Percentiles rank a stretch among this genome's conserved stretches.
These are phyloP conservation scores for Cladosporium austrohemisphaericum DNA, from an alignment of 2,329 filamentous ascomycete genomes.

Conservation along the genomic window DNA sequence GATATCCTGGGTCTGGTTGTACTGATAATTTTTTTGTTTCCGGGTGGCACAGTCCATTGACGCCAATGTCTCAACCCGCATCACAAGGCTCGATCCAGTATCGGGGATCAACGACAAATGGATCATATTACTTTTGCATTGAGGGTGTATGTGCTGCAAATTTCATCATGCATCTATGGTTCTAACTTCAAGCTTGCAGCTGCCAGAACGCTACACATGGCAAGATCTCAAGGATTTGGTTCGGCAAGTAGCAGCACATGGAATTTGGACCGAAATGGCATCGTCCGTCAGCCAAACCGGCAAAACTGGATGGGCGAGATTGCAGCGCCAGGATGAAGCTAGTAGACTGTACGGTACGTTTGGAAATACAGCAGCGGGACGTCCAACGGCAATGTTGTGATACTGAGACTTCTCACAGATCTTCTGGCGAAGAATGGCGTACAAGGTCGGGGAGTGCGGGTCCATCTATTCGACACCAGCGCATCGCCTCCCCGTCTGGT, in stretches of 20 bases:
- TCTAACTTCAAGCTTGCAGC: conserved; percentile 19
- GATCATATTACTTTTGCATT: conserved; percentile 13
- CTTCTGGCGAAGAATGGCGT: conserved; percentile 25
- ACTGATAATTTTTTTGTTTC: background rate
- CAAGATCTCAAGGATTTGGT: conserved; percentile 33
- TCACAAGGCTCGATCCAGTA: conserved; percentile 3
- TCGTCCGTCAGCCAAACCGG: conserved; percentile 21
- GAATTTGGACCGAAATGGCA: conserved; percentile 30
- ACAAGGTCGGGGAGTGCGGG: conserved; percentile 21
- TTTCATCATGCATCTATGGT: background rate
- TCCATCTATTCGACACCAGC: conserved; percentile 31
- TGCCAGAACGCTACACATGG: conserved; percentile 30
- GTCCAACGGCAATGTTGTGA: background rate
- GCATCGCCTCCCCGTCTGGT: conserved; percentile 5
- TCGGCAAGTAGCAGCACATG: conserved; percentile 25
- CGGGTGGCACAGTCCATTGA: background rate
- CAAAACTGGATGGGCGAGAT: conserved; percentile 23
- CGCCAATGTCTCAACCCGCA: conserved; percentile 6
- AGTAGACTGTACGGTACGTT: conserved; percentile 26
- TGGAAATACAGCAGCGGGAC: background rate
- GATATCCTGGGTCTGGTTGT: background rate
- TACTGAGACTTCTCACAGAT: conserved; percentile 20
- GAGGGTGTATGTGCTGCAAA: conserved; percentile 8
- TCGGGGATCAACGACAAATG: conserved; percentile 5
- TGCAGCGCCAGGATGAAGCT: conserved; percentile 27